Base-by-base conservation (phyloP, 805 yeast species). In the Novakomyces olei region DNA sequence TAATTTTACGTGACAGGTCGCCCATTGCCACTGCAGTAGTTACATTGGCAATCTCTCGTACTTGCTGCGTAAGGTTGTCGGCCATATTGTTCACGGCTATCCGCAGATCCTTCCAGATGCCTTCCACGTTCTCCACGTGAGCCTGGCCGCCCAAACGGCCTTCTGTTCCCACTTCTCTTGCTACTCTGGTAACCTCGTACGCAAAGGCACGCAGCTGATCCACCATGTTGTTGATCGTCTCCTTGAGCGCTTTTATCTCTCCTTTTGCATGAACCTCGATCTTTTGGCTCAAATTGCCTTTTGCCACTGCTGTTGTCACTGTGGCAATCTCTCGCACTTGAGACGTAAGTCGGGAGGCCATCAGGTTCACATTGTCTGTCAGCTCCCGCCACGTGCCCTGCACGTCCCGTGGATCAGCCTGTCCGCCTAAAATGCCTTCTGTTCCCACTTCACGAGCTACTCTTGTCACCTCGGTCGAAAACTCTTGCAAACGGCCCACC, bases 11-110 rank as follows among this genome's bases (percentile, higher is more conserved):
- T 3, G 77, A 68, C 41, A 79, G 60, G 48, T 79, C 91, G 45
- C 92, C 92, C 50, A 75, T 76, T 1, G 92, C 92, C 28, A 79
- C 92, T 3, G 91, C 92, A 3, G 92, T 75, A 2, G 92, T 80
- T 36, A 79, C 92, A 8, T 81, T 76, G 4, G 91, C 92, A 43
- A 79, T 79, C 12, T 80, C 70, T 53, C 92, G 65, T 42, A 79
- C 92, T 54, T 79, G 92, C 38, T 76, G 77, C 0, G 92, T 79
- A 42, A 79, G 61, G 48, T 79, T 79, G 25, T 71, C 59, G 4
- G 92, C 92, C 92, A 79, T 79, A 35, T 75, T 75, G 48, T 79
- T 79, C 42, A 79, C 80, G 43, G 77, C 77, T 45, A 76, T 83
- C 16, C 81, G 74, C 38, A 79, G 65, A 19, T 75, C 70, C 46